Conservation (phyloP, 192 early-diverging fungal genomes). For the Anaeromyces robustus region DNA sequence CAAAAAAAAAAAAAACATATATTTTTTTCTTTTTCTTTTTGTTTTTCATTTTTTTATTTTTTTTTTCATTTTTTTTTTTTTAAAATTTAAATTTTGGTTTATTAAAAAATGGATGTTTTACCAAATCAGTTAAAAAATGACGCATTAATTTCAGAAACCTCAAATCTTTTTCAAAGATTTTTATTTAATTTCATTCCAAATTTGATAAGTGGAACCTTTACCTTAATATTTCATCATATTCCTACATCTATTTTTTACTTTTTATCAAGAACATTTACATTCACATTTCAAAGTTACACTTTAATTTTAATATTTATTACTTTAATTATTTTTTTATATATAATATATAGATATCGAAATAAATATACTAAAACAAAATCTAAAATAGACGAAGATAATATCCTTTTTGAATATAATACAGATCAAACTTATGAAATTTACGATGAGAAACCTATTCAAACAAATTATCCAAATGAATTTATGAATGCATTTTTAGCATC, state of each 20-base stretch:
- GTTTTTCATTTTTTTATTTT: too few relatives aligned
- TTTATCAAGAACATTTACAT: neutral
- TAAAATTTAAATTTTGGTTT: too few relatives aligned
- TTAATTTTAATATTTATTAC: neutral
- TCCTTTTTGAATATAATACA: neutral
- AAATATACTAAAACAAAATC: neutral
- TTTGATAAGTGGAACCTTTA: neutral
- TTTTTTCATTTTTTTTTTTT: too few relatives aligned
- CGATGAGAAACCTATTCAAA: neutral
- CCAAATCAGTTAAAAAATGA: neutral
- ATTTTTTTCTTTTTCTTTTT: too few relatives aligned
- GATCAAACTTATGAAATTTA: neutral
- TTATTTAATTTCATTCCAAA: neutral
- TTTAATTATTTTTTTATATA: neutral
- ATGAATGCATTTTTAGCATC: constrained; percentile 62
- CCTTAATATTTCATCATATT: neutral
- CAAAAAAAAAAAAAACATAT: too few relatives aligned
- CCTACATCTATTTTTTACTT: neutral
- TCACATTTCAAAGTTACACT: neutral
- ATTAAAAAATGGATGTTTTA: neutral
- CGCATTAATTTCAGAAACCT: neutral
- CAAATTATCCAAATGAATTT: constrained; percentile 44
- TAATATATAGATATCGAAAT: neutral
- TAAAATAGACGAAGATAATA: neutral
- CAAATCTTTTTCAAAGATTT: neutral